Evolutionary conservation across 176 grass and related monocot genomes (phyloP), one percentile per base, ranked within the genome.

Genomic region (Triticum turgidum): DNA sequence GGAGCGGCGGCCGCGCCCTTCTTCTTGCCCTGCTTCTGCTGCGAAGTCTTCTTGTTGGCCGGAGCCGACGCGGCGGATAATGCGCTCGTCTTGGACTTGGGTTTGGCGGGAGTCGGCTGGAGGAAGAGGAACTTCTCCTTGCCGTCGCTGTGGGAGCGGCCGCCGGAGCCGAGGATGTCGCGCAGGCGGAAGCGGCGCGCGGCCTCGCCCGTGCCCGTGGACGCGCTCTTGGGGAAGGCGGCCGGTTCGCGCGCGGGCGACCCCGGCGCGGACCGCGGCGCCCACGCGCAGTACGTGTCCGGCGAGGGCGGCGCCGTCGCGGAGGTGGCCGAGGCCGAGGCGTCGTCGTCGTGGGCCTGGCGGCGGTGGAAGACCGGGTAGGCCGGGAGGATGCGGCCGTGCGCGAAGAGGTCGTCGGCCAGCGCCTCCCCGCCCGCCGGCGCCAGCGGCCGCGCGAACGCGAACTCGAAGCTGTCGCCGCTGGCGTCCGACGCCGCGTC

Each of bases 81-180:
- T 62, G 73, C 41, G 73, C 6, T 18, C 0, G 70, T 47, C 20
- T 6, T 81, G n/a, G 81, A 15, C 4, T 56, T 58, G 54, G 62
- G 6, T 6, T 42, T 72, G 20, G 15, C 11, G 25, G 77, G 7
- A 7, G 37, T 1, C 2, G 20, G 25, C 7, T 83, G 84, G 0
- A 97, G 68, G 92, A 94, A 94, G 33, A 82, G 75, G 77, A 97
- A 94, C 69, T 94, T 97, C 64, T 97, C 95, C 73, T 89, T 97
- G 33, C 95, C 94, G 83, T 94, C 90, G 86, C 90, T 92, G 47
- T 76, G 88, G 1, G 85, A 92, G 4, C 94, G 66, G 7, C 77
- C 89, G 2, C 71, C 58, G 72, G 80, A 64, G 10, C 78, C 33
- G 3, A 97, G 25, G 73, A 94, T 69, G 77, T 86, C 85, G 11